These are phyloP conservation scores for Xerocomellus chrysenteron DNA, from an alignment of 768 basidiomycete species.

Conservation along the genomic window DNA sequence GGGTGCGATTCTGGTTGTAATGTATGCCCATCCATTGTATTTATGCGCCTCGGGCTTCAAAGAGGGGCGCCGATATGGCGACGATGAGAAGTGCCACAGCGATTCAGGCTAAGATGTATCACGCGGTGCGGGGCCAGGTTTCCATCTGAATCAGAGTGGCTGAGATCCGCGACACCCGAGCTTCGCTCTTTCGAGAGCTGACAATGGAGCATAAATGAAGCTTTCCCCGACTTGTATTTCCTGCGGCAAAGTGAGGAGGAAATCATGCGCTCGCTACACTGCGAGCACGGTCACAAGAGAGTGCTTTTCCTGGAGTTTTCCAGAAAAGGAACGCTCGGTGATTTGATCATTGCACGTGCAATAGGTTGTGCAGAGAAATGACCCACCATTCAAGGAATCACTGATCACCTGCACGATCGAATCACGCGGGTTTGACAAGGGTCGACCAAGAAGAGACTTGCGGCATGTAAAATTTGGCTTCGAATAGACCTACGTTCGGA, in stretches of 20 bases:
- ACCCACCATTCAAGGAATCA: not conserved
- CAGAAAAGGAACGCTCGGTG: not conserved
- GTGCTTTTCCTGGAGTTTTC: too few relatives aligned
- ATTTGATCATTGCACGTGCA: not conserved
- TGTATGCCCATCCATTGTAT: constrained; percentile 6
- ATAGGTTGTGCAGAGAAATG: not conserved
- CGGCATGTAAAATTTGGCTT: not conserved
- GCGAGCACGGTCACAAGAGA: not conserved
- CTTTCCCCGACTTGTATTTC: not conserved
- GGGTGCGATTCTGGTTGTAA: not conserved
- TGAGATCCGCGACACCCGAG: not conserved
- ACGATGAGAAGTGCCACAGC: not conserved
- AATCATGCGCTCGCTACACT: not conserved
- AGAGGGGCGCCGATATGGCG: not conserved
- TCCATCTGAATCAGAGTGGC: not conserved
- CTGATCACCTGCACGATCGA: constrained; percentile 1
- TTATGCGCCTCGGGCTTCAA: constrained; percentile 1
- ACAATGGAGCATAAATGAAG: not conserved
- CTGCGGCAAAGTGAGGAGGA: not conserved
- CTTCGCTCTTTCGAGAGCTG: not conserved
- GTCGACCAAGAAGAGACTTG: not conserved
- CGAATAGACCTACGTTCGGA: not conserved
- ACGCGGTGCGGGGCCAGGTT: constrained; percentile 6
- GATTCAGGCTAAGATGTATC: not conserved
- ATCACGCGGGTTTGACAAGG: not conserved